Evolutionary conservation across 768 basidiomycete species (phyloP).

Genomic region (Leccinum arenicola): DNA sequence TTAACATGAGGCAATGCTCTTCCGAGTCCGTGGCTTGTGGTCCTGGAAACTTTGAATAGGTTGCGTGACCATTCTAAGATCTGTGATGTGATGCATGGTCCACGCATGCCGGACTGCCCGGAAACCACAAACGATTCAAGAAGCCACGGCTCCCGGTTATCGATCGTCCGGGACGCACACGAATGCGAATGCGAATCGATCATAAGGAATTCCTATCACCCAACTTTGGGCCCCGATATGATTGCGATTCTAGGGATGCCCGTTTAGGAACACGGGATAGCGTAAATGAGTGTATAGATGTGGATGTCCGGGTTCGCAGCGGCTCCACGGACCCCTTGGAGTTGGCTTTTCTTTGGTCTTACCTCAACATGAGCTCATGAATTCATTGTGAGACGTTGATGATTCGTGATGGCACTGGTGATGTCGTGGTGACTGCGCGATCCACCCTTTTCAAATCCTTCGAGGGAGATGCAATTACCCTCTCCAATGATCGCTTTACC

Average conservation of each 20-base stretch:
- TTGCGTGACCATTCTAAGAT: constrained; percentile 2
- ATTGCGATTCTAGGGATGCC: background rate
- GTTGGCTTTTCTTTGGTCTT: background rate
- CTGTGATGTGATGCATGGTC: background rate
- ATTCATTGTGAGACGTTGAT: background rate
- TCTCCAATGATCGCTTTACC: background rate
- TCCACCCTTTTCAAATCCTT: background rate
- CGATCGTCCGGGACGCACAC: background rate
- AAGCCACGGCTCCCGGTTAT: constrained; percentile 3
- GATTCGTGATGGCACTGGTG: background rate
- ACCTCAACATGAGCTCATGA: constrained; percentile 2
- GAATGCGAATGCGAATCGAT: constrained; percentile 2
- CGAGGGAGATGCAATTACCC: constrained; percentile 9
- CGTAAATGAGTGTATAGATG: constrained; percentile 2
- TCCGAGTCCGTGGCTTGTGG: background rate
- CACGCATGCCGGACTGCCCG: background rate
- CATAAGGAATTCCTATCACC: background rate
- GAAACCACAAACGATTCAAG: background rate
- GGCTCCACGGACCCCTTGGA: constrained; percentile 29
- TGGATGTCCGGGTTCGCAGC: background rate
- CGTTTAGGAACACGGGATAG: background rate
- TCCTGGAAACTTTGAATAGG: background rate
- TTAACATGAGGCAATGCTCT: constrained; percentile 1
- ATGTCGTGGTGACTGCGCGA: background rate
- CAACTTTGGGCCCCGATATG: background rate